phyloP scores from a whole-genome alignment of 2,329 filamentous ascomycete genomes.

The Davidsoniella neocaledoniae region DNA sequence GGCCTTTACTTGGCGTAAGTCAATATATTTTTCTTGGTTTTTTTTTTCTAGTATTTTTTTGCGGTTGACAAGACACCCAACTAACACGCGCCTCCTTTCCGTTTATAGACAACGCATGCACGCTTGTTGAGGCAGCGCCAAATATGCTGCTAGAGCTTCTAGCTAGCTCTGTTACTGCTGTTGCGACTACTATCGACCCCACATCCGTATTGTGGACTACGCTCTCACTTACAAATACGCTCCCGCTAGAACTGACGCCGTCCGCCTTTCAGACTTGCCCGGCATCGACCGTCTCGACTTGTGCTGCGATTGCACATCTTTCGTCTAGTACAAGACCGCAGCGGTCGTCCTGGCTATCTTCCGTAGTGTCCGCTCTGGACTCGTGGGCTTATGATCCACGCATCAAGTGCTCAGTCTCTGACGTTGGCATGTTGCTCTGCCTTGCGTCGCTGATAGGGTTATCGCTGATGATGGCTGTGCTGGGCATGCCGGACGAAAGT shows the following conservation, averaged over 20 bases:
- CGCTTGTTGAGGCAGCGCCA: neutral
- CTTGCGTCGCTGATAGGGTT: constrained; percentile 8
- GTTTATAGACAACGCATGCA: neutral
- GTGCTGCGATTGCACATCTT: too few species aligned
- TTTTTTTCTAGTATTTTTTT: neutral
- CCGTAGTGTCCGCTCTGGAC: constrained; percentile 1
- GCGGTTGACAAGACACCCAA: neutral
- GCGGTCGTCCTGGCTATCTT: neutral
- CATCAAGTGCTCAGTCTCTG: constrained; percentile 7
- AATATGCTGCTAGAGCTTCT: neutral
- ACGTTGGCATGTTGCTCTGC: constrained; percentile 8
- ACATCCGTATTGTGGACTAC: neutral
- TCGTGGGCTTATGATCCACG: constrained; percentile 9
- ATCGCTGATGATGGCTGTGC: constrained; percentile 6
- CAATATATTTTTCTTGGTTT: neutral
- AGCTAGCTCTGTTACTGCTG: too few species aligned
- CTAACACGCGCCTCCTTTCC: neutral
- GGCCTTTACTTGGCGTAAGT: neutral
- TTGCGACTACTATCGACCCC: too few species aligned
- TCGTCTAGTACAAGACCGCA: neutral
- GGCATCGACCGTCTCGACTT: too few species aligned
- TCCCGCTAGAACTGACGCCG: too few species aligned
- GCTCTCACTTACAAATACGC: too few species aligned
- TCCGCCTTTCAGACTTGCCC: too few species aligned
- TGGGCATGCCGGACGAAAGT: constrained; percentile 7